These are phyloP conservation scores for Torulaspora microellipsoides DNA, from an alignment of 805 yeast species.

Conservation along the genomic window DNA sequence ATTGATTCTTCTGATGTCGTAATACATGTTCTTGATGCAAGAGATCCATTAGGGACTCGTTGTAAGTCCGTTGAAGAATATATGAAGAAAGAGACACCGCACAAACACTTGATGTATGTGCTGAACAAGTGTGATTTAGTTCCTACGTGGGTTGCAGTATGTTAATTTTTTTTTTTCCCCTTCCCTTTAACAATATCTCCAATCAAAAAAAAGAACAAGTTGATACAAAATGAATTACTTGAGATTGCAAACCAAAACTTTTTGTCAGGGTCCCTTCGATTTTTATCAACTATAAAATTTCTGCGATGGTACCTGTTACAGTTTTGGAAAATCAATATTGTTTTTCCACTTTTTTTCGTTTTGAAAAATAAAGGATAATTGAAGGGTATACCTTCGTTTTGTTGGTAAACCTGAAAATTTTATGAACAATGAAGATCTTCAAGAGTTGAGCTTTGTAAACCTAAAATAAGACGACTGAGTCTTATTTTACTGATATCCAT, in stretches of 20 bases:
- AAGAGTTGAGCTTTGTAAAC: constrained; percentile 69
- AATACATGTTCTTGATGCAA: constrained; percentile 92
- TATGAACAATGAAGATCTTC: constrained; percentile 50
- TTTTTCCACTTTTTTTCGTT: constrained; percentile 41
- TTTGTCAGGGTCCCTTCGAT: constrained; percentile 67
- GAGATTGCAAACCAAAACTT: constrained; percentile 59
- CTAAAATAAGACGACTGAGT: background rate
- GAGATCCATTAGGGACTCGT: constrained; percentile 96
- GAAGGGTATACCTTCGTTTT: constrained; percentile 35
- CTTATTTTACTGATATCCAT: constrained; percentile 1
- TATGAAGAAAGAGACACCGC: constrained; percentile 90
- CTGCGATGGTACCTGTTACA: constrained; percentile 86
- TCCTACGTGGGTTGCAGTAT: constrained; percentile 99
- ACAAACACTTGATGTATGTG: constrained; percentile 91
- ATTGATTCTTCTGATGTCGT: constrained; percentile 97
- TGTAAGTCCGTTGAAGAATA: constrained; percentile 91
- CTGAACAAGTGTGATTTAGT: constrained; percentile 96
- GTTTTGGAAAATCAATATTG: constrained; percentile 84
- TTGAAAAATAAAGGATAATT: constrained; percentile 34
- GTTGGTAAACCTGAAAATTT: constrained; percentile 11
- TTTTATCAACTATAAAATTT: constrained; percentile 25
- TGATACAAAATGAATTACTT: constrained; percentile 1
- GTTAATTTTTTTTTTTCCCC: constrained; percentile 40
- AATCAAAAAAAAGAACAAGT: background rate
- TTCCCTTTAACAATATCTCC: constrained; percentile 4